Conservation (phyloP, 2,329 filamentous ascomycete species). For the Phialophora verrucosa region DNA sequence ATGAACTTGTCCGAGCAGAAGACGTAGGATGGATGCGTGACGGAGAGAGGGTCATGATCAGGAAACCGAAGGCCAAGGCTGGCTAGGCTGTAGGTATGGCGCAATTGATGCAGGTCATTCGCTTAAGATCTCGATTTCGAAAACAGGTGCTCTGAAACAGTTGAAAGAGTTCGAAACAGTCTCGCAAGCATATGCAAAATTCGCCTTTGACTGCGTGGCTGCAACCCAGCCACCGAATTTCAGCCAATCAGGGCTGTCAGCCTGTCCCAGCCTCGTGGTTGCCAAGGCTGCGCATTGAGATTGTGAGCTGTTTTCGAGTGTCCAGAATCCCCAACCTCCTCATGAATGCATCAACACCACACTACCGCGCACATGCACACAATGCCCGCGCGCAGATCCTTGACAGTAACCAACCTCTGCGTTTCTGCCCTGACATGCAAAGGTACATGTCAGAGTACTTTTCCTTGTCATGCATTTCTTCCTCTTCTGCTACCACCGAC, state of each 20-base stretch:
- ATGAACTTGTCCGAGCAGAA: constrained; percentile 68
- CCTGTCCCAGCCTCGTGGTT: constrained; percentile 9
- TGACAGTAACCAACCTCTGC: constrained; percentile 30
- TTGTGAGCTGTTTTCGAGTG: not conserved
- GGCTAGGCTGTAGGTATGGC: constrained; percentile 1
- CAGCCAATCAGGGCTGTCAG: constrained; percentile 25
- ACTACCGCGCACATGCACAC: constrained; percentile 26
- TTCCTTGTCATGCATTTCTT: constrained; percentile 16
- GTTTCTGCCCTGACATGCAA: constrained; percentile 28
- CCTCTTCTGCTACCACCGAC: constrained; percentile 3
- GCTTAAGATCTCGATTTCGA: not conserved
- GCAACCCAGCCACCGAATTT: constrained; percentile 25
- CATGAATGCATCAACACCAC: constrained; percentile 14
- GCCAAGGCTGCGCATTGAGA: constrained; percentile 9
- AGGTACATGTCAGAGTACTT: constrained; percentile 30
- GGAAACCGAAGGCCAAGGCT: constrained; percentile 53
- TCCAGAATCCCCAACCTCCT: constrained; percentile 25
- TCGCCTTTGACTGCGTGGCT: not conserved
- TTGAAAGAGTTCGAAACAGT: constrained; percentile 4
- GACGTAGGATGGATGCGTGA: constrained; percentile 86
- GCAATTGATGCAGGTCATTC: constrained; percentile 14
- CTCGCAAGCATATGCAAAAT: not conserved
- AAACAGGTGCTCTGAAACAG: constrained; percentile 4
- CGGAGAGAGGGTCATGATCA: constrained; percentile 75
- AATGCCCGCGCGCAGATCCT: constrained; percentile 8